phyloP scores from a whole-genome alignment of 345 rosid genomes.

The Cardiospermum halicacabum region DNA sequence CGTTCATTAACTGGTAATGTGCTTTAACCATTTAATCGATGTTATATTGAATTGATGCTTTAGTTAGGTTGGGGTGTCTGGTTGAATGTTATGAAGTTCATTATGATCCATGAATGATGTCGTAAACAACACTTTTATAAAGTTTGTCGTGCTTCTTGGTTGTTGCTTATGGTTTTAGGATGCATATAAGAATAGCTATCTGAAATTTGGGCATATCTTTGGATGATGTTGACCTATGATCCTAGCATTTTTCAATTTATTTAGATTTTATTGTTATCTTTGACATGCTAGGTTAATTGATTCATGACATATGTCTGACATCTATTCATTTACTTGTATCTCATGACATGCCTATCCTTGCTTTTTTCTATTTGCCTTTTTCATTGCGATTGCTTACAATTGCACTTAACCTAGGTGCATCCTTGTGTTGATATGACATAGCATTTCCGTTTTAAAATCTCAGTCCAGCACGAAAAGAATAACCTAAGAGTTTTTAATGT shows the following conservation, averaged over 20 bases:
- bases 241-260: background rate
- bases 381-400: background rate
- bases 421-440: background rate
- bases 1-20: conserved; percentile 89
- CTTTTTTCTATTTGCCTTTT: background rate
- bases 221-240: background rate
- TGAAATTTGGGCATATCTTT: background rate
- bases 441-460: background rate
- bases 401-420: background rate
- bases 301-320: background rate
- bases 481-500: conserved; percentile 42
- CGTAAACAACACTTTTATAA: background rate
- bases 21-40: conserved; percentile 16
- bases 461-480: conserved; percentile 19
- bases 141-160: background rate
- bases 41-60: conserved; percentile 5
- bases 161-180: background rate
- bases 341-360: background rate
- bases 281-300: background rate
- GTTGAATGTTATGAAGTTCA: background rate
- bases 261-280: background rate
- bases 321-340: background rate
- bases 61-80: conserved; percentile 3
- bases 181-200: background rate
- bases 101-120: background rate